Evolutionary conservation across 768 basidiomycete genomes (phyloP), one percentile per base, ranked within the genome.

Genomic region (Suillus discolor): DNA sequence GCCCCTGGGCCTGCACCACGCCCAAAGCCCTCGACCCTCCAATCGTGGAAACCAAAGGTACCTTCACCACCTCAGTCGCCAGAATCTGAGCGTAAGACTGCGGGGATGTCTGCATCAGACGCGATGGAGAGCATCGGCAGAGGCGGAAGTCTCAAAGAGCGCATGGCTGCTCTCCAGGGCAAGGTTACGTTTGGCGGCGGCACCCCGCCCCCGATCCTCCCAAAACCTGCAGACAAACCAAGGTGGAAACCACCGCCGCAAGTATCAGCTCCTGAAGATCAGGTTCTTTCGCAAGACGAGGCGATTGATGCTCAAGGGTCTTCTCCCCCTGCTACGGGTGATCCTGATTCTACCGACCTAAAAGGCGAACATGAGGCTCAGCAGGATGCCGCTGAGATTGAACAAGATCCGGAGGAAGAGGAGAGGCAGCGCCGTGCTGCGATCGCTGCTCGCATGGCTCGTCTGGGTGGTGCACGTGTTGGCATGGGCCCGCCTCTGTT

Each of bases 151-250:
- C 78, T 99, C 69, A 96, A 90, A 79, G 97, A 97, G 66, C 87
- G 97, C 44, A 97, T 99, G 95, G 95, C 95, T 38, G 94, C 95
- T 3, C 79, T 98, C 44, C 92, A 95, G 74, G 93, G 92, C 9
- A 88, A 84, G 54, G 91, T 92, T 18, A 94, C 82, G 12, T 94
- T 97, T 72, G 92, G 92, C 18, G 73, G 69, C 31, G 71, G 75
- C 6, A 67, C 76, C n/a, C 74, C 82, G 18, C 83, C 89, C 1
- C 83, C 87, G 9, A 74, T 80, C 1, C 72, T 84, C 6, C 85
- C 90, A 2, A 85, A 87, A 65, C 88, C 89, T 6, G 79, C 84
- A 0, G 89, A 90, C 71, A 89, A 88, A 69, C 91, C 92, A 15
- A 93, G 91, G 76, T 96, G 94, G 94, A 94, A 93, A 74, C 87